These are phyloP conservation scores for Thraustotheca clavata DNA, from an alignment of 352 stramenopile genomes.

Conservation along the genomic window DNA sequence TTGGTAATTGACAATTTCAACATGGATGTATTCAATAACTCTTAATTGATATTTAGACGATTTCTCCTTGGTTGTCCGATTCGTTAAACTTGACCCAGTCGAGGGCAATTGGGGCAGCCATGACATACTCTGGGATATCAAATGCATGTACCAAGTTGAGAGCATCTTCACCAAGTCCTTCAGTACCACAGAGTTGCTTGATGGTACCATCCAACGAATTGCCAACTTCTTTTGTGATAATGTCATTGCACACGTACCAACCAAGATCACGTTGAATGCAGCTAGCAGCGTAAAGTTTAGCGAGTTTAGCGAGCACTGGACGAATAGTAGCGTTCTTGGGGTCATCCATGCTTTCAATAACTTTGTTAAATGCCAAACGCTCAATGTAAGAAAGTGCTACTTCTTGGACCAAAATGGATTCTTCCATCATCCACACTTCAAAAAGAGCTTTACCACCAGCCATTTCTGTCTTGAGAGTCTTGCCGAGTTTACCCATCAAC, in stretches of 20 bases:
- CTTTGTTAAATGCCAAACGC: constrained; percentile 11
- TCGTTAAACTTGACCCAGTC: constrained; percentile 23
- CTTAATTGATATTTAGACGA: constrained; percentile 4
- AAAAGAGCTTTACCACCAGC: constrained; percentile 14
- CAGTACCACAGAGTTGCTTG: constrained; percentile 13
- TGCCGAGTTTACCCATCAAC: constrained; percentile 15
- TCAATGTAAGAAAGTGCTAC: constrained; percentile 18
- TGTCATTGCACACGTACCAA: constrained; percentile 20
- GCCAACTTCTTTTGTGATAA: constrained; percentile 5
- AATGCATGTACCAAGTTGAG: constrained; percentile 18
- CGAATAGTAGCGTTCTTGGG: constrained; percentile 4
- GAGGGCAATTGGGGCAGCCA: constrained; percentile 15
- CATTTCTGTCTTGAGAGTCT: constrained; percentile 20
- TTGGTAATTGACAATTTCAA: background rate
- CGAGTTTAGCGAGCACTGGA: constrained; percentile 9
- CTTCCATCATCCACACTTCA: constrained; percentile 21
- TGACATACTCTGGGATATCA: constrained; percentile 20
- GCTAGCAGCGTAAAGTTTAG: constrained; percentile 5
- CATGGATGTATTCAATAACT: background rate
- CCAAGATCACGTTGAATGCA: constrained; percentile 18
- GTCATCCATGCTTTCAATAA: constrained; percentile 7
- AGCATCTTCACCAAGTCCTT: constrained; percentile 15
- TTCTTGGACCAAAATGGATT: constrained; percentile 9
- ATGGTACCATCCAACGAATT: constrained; percentile 12
- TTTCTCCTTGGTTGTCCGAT: constrained; percentile 19